These are phyloP conservation scores for Tetracladium maxilliforme DNA, from an alignment of 2,329 filamentous ascomycete species.

Conservation along the genomic window DNA sequence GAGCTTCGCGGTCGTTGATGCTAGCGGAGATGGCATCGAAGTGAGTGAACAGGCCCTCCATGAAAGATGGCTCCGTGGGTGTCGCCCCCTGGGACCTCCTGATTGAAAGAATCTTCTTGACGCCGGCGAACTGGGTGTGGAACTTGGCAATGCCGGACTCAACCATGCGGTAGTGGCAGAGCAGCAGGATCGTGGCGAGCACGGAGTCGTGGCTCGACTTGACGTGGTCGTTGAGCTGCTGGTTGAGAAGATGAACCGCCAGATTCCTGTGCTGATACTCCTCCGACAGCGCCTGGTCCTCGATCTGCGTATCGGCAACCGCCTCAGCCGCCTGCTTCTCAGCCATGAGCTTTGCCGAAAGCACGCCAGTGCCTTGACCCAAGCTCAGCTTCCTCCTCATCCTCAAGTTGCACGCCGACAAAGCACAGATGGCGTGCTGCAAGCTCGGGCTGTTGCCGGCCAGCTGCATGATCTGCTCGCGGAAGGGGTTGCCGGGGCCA, in stretches of 20 bases:
- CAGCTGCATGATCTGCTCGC: slow-evolving; percentile 66
- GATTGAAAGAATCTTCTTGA: slow-evolving; percentile 77
- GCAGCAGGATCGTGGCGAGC: slow-evolving; percentile 70
- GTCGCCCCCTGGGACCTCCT: slow-evolving; percentile 45
- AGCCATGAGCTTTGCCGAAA: slow-evolving; percentile 35
- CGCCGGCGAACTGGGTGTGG: slow-evolving; percentile 82
- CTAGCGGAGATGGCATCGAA: slow-evolving; percentile 87
- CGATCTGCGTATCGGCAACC: slow-evolving; percentile 29
- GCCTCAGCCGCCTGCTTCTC: slow-evolving; percentile 30
- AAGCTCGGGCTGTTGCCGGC: slow-evolving; percentile 66
- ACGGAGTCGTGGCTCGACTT: slow-evolving; percentile 75
- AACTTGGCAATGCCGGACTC: slow-evolving; percentile 90
- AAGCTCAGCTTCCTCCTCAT: slow-evolving; percentile 62
- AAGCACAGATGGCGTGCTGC: slow-evolving; percentile 83
- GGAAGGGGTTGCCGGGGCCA: slow-evolving; percentile 70
- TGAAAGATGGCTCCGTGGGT: slow-evolving; percentile 71
- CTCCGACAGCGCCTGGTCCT: slow-evolving; percentile 59
- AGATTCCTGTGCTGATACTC: slow-evolving; percentile 68
- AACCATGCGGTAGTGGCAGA: slow-evolving; percentile 87
- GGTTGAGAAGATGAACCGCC: slow-evolving; percentile 71
- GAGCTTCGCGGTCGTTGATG: slow-evolving; percentile 81
- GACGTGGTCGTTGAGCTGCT: slow-evolving; percentile 62
- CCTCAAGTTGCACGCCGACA: slow-evolving; percentile 78
- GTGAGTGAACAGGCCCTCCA: slow-evolving; percentile 85
- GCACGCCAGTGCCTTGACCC: slow-evolving; percentile 35